Conservation (phyloP, 2,329 filamentous ascomycete species). For the Thelonectria blattea region DNA sequence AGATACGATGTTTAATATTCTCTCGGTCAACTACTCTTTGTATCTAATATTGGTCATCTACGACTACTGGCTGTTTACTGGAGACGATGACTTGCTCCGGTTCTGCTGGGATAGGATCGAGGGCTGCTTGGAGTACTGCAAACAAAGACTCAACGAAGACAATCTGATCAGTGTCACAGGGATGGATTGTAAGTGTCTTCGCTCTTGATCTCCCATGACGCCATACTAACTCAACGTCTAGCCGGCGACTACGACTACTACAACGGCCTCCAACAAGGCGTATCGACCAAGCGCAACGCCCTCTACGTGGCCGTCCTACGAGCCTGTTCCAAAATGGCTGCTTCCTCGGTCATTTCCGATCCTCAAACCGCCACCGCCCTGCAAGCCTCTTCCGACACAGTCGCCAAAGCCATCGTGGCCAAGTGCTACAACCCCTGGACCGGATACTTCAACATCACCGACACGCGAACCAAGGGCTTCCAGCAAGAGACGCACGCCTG, state of each 20-base stretch:
- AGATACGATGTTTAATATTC: background rate
- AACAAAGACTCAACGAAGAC: background rate
- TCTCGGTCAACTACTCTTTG: constrained; percentile 7
- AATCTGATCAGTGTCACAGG: background rate
- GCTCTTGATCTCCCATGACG: no score
- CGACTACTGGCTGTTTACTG: constrained; percentile 5
- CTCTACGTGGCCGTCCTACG: background rate
- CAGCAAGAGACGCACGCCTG: constrained; percentile 5
- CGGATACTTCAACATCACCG: constrained; percentile 11
- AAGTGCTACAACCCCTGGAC: constrained; percentile 4
- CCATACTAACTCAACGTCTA: background rate
- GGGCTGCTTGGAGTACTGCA: background rate
- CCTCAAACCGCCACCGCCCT: background rate
- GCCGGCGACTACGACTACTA: background rate
- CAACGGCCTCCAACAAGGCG: background rate
- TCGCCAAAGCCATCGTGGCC: background rate
- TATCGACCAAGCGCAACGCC: constrained; percentile 3
- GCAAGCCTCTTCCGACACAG: background rate
- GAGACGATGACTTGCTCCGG: constrained; percentile 2
- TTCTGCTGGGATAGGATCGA: background rate
- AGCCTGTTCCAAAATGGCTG: background rate
- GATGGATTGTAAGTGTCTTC: background rate
- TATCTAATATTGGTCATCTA: constrained; percentile 5
- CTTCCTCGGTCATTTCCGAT: background rate
- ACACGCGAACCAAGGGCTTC: background rate